Evolutionary conservation across 2,329 filamentous ascomycete species (phyloP), one percentile per base, ranked within the genome.

Genomic region (Penicillium sp.): DNA sequence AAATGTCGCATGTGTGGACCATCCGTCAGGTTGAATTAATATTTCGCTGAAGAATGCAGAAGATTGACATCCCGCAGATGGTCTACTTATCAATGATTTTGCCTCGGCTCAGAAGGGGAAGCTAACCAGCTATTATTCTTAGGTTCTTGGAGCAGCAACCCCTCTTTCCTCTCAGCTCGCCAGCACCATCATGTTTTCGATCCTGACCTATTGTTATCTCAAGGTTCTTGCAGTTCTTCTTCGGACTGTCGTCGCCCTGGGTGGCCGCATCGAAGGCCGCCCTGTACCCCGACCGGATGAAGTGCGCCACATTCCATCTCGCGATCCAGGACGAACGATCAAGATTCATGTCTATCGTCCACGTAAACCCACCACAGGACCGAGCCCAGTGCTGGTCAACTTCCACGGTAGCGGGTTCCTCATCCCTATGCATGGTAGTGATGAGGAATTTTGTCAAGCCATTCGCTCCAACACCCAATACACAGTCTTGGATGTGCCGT

Each of bases 401-500:
- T 73, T 74, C 35, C 71, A 76, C 28, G 74, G 74, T 8, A 75
- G 74, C 48, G 75, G 74, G 6, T 76, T 77, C 42, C 30, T 75
- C 1, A 49, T 77, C 14, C 71, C 72, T 10, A 38, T 68, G 4
- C 74, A 76, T 52, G 73, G 74, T 14, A 60, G 52, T 25, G 74
- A 75, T 51, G 69, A 72, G 35, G 68, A 71, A n/a, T 76, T 71
- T 49, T 75, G 70, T 60, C 69, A 68, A 3, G 60, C 58, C 30
- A 55, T 75, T 22, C 70, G 68, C 49, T 59, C 57, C 1, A 56
- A 68, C 38, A 71, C 73, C 19, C 66, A 64, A 13, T 71, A 73
- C 54, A 73, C 71, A 3, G 74, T 79, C 26, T 57, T 79, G 6
- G 77, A 81, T 62, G 67, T 74, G 14, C 66, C 71, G 22, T 81